A percentile compares a stretch with the other conserved stretches of the same genome.
These are phyloP conservation scores for Hippophae gyantsensis DNA, from an alignment of 306 rosid genomes.

Conservation along the genomic window DNA sequence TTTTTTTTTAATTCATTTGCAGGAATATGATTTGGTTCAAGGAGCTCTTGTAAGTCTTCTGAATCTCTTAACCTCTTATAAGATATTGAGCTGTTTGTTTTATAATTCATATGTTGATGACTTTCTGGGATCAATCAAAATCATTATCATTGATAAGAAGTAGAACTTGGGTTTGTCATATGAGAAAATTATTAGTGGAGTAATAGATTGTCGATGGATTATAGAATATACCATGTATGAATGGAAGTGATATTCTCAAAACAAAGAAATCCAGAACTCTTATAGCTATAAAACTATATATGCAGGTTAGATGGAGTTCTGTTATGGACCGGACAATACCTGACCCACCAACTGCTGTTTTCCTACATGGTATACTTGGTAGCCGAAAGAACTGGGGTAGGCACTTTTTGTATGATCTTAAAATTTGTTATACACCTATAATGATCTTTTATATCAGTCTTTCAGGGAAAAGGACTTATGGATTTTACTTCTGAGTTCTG, in stretches of 20 bases:
- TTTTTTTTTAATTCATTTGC: constrained; percentile 16
- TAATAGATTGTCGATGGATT: too few species aligned
- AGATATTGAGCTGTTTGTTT: not conserved
- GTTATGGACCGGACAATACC: constrained; percentile 49
- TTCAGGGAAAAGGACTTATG: too few species aligned
- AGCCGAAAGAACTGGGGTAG: constrained; percentile 94
- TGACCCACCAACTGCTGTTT: constrained; percentile 89
- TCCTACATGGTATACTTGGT: constrained; percentile 85
- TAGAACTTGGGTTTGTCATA: too few species aligned
- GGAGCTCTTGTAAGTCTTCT: constrained; percentile 72
- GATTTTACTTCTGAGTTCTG: too few species aligned
- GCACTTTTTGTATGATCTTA: constrained; percentile 15
- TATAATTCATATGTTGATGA: not conserved
- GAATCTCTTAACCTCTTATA: constrained; percentile 11
- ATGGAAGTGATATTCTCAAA: too few species aligned
- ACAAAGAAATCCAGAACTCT: not conserved
- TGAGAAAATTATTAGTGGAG: too few species aligned
- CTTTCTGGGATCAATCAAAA: too few species aligned
- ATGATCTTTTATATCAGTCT: too few species aligned
- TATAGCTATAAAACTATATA: constrained; percentile 6
- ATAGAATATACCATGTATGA: too few species aligned
- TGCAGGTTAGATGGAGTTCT: constrained; percentile 87
- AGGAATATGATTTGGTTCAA: constrained; percentile 89
- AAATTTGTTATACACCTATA: not conserved
- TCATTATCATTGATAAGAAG: too few species aligned